Evolutionary conservation across 129 eudicot species (phyloP).

Genomic region (Mikania micrantha): DNA sequence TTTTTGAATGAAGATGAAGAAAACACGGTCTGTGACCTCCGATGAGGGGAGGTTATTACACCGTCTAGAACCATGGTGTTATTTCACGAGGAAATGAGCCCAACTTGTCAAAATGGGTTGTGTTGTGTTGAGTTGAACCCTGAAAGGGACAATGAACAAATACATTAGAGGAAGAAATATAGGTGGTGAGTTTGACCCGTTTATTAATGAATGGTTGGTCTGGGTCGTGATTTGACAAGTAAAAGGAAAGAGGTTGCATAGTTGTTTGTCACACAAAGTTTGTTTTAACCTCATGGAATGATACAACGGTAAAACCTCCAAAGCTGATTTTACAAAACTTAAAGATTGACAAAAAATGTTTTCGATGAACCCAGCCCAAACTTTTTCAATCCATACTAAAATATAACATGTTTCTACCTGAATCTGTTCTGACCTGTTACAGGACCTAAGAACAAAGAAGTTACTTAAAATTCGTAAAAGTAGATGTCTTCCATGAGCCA

Average conservation of each 20-base stretch:
- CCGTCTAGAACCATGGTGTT: constrained; percentile 44
- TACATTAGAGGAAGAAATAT: background rate
- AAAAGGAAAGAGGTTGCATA: background rate
- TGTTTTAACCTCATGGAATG: background rate
- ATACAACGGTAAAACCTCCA: too few relatives aligned
- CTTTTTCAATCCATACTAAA: background rate
- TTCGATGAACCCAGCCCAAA: background rate
- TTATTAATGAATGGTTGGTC: background rate
- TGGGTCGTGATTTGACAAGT: background rate
- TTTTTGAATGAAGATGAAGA: constrained; percentile 32
- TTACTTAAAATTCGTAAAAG: too few relatives aligned
- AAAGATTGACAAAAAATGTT: background rate
- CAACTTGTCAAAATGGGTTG: constrained; percentile 2
- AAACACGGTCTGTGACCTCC: constrained; percentile 40
- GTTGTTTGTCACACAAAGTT: background rate
- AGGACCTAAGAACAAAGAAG: too few relatives aligned
- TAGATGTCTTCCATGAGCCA: too few relatives aligned
- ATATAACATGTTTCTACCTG: background rate
- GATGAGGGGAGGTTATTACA: constrained; percentile 41
- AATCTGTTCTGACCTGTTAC: background rate
- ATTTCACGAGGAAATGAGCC: background rate
- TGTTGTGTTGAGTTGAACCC: constrained; percentile 8
- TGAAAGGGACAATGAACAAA: background rate
- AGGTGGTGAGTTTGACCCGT: background rate
- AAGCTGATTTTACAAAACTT: too few relatives aligned